Evolutionary conservation across 2,329 filamentous ascomycete genomes (phyloP).

Genomic region (Colletotrichum sp.): DNA sequence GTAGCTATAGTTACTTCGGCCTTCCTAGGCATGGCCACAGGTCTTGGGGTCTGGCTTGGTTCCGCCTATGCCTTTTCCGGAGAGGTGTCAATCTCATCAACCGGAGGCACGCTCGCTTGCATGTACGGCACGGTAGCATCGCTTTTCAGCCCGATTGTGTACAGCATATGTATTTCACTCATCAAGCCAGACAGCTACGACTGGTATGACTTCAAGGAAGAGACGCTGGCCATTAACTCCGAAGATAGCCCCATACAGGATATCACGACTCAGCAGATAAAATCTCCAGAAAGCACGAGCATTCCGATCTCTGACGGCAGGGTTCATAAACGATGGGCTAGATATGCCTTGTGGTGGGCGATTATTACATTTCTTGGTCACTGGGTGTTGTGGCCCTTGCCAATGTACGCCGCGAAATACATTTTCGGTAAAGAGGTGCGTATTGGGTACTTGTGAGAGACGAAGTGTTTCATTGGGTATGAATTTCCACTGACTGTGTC

Average conservation of each 20-base stretch:
- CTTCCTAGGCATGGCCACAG: conserved; percentile 53
- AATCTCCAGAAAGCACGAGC: background rate
- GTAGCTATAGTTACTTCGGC: conserved; percentile 55
- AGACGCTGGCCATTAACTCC: conserved; percentile 41
- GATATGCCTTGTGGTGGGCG: conserved; percentile 50
- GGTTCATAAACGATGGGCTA: conserved; percentile 49
- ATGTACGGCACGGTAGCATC: conserved; percentile 59
- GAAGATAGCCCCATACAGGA: background rate
- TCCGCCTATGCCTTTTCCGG: conserved; percentile 51
- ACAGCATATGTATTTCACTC: conserved; percentile 51
- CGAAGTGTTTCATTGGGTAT: background rate
- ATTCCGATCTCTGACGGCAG: conserved; percentile 2
- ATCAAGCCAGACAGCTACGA: conserved; percentile 45
- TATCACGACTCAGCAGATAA: background rate
- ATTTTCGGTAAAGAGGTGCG: conserved; percentile 39
- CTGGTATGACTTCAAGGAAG: conserved; percentile 44
- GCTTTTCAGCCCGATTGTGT: conserved; percentile 42
- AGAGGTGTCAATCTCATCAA: conserved; percentile 50
- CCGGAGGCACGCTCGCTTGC: conserved; percentile 53
- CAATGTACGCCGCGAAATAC: conserved; percentile 58
- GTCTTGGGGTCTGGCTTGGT: conserved; percentile 57
- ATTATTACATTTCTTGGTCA: conserved; percentile 55
- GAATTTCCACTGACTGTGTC: background rate
- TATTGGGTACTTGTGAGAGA: background rate
- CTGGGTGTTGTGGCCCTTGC: conserved; percentile 59